Evolutionary conservation across 1,284 basidiomycete genomes (phyloP), one percentile per base, ranked within the genome.

Genomic region (Vanrija humicola): DNA sequence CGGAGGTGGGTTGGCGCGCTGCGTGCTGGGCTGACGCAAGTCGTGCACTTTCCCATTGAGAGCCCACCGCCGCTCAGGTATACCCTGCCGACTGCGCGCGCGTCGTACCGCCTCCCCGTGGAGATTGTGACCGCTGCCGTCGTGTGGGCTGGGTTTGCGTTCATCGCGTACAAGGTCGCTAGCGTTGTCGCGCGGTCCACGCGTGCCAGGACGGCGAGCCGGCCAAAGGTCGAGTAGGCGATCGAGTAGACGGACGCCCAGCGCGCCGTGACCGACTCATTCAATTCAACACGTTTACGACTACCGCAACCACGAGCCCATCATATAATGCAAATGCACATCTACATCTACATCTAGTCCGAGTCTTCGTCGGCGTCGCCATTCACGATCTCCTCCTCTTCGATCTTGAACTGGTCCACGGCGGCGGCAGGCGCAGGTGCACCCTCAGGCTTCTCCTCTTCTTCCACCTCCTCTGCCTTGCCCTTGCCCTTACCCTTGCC

Each of bases 101-200:
- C 48, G 6, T 16, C n/a, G 16, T 50, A 55, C 28, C 50, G 43
- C 9, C 19, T 55, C n/a, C 12, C 47, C 10, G 48, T 61, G 39
- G 59, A 61, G 46, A 9, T 43, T 3, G 21, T 29, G 0, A 61
- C 55, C 1, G 46, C 53, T 1, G 34, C 38, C 2, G 45, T 51
- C 3, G 51, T 61, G 18, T 55, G 53, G 51, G 28, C 18, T 5
- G 56, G 50, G 0, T 55, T 48, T 38, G 50, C 50, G 38, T 61
- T 48, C 50, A n/a, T 61, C 21, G 50, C 38, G 8, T 58, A 43
- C 48, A 48, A 48, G 34, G 25, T 58, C 9, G 21, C 38, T 1
- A 12, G 10, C 10, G 40, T 58, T n/a, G 28, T 49, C 7, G 40
- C 40, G n/a, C 40, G 19, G 1, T 21, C 19, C 10, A 15, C 40